These are phyloP conservation scores for Globisporangium nunn DNA, from an alignment of 352 stramenopile species.

Conservation along the genomic window DNA sequence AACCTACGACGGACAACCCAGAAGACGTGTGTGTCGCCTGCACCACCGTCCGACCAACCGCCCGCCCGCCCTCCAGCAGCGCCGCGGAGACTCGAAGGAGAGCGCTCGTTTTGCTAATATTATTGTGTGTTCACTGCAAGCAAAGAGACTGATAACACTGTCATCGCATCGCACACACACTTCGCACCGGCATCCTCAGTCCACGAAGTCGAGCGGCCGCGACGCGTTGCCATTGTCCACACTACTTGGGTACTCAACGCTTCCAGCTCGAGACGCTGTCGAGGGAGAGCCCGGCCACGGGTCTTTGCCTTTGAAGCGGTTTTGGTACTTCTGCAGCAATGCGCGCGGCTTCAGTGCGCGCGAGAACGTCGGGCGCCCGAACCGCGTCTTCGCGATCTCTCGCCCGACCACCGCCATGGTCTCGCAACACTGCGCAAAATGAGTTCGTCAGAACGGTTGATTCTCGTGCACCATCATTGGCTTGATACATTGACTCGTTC, in stretches of 20 bases:
- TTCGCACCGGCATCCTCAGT: not conserved
- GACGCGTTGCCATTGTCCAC: constrained; percentile 1
- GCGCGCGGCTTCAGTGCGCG: constrained; percentile 56
- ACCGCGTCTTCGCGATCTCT: constrained; percentile 46
- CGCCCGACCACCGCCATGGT: constrained; percentile 52
- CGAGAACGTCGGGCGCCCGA: constrained; percentile 59
- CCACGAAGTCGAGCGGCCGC: constrained; percentile 4
- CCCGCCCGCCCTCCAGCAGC: not conserved
- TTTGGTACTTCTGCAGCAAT: constrained; percentile 60
- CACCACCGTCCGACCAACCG: not conserved
- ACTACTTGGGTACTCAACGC: too few species aligned
- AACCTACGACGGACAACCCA: not conserved
- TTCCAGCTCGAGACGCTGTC: not conserved
- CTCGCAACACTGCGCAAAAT: constrained; percentile 44
- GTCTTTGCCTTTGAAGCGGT: constrained; percentile 47
- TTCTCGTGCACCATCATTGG: not conserved
- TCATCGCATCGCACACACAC: too few species aligned
- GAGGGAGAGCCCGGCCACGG: constrained; percentile 57
- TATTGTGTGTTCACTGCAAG: constrained; percentile 5
- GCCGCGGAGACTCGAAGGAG: not conserved
- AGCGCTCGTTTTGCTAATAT: constrained; percentile 8
- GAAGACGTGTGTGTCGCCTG: too few species aligned
- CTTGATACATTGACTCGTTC: not conserved
- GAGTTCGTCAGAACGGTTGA: too few species aligned
- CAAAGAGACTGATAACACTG: not conserved